Conservation (phyloP, 2,329 filamentous ascomycete genomes). For the Claviceps sorghi region DNA sequence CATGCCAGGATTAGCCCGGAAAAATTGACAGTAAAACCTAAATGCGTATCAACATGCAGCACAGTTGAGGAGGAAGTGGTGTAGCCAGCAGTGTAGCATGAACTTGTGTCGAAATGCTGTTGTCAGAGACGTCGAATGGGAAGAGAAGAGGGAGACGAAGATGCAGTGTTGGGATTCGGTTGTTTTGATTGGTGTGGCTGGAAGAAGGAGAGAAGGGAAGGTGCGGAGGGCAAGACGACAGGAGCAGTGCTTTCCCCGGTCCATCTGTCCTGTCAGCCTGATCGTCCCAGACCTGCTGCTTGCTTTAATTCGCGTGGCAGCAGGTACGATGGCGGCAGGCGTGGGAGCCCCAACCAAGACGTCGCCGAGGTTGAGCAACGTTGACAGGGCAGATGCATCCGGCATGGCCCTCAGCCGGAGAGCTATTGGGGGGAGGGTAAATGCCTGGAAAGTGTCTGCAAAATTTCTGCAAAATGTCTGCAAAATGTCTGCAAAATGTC, state of each 20-base stretch:
- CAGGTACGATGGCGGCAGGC: not conserved
- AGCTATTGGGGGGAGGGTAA: too few relatives aligned
- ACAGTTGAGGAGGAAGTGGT: not conserved
- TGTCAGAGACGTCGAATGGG: not conserved
- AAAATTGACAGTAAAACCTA: not conserved
- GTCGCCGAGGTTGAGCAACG: too few relatives aligned
- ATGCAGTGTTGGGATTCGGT: not conserved
- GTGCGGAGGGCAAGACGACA: not conserved
- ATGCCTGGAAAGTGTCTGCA: too few relatives aligned
- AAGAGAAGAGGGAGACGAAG: not conserved
- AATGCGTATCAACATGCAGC: not conserved
- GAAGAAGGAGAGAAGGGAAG: not conserved
- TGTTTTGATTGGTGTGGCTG: not conserved
- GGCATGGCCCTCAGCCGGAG: too few relatives aligned
- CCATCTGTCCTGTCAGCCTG: not conserved
- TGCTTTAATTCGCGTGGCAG: not conserved
- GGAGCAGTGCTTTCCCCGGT: not conserved
- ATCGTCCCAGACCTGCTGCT: not conserved
- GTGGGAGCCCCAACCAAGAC: too few relatives aligned
- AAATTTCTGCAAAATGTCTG: too few relatives aligned
- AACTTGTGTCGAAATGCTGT: not conserved
- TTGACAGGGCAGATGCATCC: too few relatives aligned
- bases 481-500: too few relatives aligned
- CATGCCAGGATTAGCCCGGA: not conserved
- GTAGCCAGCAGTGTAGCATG: not conserved